Evolutionary conservation across 2,329 filamentous ascomycete genomes (phyloP).

Genomic region (Fusarium guadeloupense): DNA sequence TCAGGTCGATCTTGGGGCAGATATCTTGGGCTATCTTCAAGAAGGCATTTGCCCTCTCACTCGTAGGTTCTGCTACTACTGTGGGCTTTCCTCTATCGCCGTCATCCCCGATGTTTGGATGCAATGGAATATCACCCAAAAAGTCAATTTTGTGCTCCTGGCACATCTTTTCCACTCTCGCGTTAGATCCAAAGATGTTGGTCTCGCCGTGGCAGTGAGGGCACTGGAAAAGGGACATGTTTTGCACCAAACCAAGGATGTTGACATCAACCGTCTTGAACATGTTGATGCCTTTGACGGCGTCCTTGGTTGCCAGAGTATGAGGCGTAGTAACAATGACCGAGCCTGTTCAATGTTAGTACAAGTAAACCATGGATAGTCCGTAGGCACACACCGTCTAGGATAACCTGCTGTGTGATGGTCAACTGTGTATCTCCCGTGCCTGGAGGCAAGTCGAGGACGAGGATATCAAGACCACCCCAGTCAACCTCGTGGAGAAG

Average conservation of each 20-base stretch:
- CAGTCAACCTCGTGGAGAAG: conserved; percentile 95
- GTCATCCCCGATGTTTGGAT: conserved; percentile 86
- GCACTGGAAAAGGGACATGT: conserved; percentile 88
- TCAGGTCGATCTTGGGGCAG: conserved; percentile 54
- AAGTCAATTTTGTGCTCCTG: conserved; percentile 78
- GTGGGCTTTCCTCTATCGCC: conserved; percentile 89
- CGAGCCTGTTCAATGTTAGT: conserved; percentile 61
- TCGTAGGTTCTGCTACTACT: conserved; percentile 84
- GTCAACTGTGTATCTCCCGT: conserved; percentile 96
- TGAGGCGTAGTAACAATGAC: conserved; percentile 94
- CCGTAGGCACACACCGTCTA: conserved; percentile 70
- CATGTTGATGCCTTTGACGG: conserved; percentile 90
- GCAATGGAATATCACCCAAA: conserved; percentile 87
- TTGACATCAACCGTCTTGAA: conserved; percentile 86
- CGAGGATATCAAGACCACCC: conserved; percentile 86
- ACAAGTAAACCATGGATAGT: not conserved
- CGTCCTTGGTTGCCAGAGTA: conserved; percentile 90
- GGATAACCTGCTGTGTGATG: conserved; percentile 92
- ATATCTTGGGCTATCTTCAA: conserved; percentile 71
- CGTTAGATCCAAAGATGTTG: conserved; percentile 75
- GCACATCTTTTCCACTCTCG: conserved; percentile 75
- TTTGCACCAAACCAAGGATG: conserved; percentile 87
- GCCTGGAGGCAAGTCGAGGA: conserved; percentile 91
- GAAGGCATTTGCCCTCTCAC: conserved; percentile 77
- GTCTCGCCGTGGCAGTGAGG: conserved; percentile 79